Conservation (phyloP, 2,329 filamentous ascomycete species). For the Fusarium kyushuense region DNA sequence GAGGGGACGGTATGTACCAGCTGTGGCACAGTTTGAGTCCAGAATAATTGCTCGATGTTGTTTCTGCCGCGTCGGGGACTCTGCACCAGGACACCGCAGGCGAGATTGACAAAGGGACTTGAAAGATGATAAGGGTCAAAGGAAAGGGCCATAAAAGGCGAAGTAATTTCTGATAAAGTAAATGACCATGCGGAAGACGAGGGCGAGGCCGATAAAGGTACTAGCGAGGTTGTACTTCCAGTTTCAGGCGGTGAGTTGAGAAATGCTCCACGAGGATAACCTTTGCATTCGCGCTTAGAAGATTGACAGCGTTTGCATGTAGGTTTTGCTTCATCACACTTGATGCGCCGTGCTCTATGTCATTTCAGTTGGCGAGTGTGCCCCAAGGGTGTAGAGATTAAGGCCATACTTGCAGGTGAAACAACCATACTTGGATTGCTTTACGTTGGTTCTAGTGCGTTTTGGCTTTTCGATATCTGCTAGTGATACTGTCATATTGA, state of each 20-base stretch:
- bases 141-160: not conserved
- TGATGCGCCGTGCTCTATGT: slow-evolving; percentile 35
- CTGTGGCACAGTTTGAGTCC: slow-evolving; percentile 35
- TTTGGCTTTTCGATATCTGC: not conserved
- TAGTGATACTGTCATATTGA: slow-evolving; percentile 1
- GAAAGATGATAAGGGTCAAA: not conserved
- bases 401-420: slow-evolving; percentile 43
- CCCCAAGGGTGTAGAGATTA: rapidly evolving
- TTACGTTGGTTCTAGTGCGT: slow-evolving; percentile 42
- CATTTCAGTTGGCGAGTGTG: not conserved
- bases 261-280: slow-evolving; percentile 28
- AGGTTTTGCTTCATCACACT: slow-evolving; percentile 41
- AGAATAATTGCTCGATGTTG: slow-evolving; percentile 28
- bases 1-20: slow-evolving; percentile 28
- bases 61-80: slow-evolving; percentile 36
- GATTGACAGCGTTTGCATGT: slow-evolving; percentile 30
- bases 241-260: not conserved
- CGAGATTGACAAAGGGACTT: slow-evolving; percentile 23
- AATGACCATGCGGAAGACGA: not conserved
- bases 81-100: slow-evolving; percentile 21
- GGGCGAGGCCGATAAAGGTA: not conserved
- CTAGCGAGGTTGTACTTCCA: not conserved
- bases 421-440: slow-evolving; percentile 41
- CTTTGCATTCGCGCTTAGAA: slow-evolving; percentile 23
- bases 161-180: not conserved